These are phyloP conservation scores for Quercus phellos DNA, from an alignment of 331 rosid species.

Conservation along the genomic window DNA sequence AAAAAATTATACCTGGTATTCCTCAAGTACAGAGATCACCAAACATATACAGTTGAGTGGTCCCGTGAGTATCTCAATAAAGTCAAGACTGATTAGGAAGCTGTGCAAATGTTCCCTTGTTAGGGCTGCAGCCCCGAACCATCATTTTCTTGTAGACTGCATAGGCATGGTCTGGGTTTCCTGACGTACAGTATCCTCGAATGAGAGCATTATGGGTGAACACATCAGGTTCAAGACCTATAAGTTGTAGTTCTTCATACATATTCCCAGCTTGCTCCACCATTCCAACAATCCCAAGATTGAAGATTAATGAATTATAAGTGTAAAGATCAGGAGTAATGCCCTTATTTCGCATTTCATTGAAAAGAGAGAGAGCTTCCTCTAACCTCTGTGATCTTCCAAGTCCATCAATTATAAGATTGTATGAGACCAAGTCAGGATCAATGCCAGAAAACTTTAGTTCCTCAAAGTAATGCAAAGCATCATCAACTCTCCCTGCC, in stretches of 20 bases:
- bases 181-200: constrained; percentile 69
- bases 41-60: constrained; percentile 9
- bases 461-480: constrained; percentile 66
- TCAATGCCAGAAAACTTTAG: constrained; percentile 72
- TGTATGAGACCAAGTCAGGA: constrained; percentile 70
- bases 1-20: constrained; percentile 15
- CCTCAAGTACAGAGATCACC: constrained; percentile 21
- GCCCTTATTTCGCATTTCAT: constrained; percentile 69
- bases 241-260: constrained; percentile 65
- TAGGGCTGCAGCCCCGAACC: constrained; percentile 81
- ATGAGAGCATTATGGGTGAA: constrained; percentile 94
- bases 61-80: neutral
- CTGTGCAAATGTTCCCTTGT: constrained; percentile 67
- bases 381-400: constrained; percentile 64
- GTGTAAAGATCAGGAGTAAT: constrained; percentile 76
- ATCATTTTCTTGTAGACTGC: constrained; percentile 81
- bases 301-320: constrained; percentile 68
- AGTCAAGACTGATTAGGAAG: constrained; percentile 70
- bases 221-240: constrained; percentile 84
- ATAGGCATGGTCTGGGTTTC: constrained; percentile 65
- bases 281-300: constrained; percentile 82
- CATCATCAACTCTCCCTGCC: constrained; percentile 73
- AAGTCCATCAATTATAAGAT: constrained; percentile 74
- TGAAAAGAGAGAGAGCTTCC: constrained; percentile 63
- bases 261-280: constrained; percentile 65